Evolutionary conservation across 139 green algal species (phyloP).

Genomic region (Pseudopediastrum boryanum): DNA sequence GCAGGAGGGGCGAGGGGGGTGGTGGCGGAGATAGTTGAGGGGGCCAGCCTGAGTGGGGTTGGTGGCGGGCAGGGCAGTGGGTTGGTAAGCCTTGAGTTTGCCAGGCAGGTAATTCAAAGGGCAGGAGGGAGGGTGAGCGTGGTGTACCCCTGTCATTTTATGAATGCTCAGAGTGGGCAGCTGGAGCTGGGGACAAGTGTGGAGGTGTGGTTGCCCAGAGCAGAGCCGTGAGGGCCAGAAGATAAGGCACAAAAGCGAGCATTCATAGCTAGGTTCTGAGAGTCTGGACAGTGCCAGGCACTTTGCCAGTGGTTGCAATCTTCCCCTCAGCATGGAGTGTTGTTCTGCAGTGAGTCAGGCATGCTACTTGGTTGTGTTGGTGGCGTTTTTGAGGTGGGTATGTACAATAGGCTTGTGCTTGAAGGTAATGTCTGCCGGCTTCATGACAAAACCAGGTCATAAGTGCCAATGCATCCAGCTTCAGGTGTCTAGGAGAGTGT

Average conservation of each 20-base stretch:
- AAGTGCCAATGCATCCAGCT: no score
- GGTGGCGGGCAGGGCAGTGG: constrained; percentile 3
- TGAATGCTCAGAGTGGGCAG: constrained; percentile 41
- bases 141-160: constrained; percentile 39
- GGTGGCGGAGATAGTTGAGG: not conserved
- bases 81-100: constrained; percentile 43
- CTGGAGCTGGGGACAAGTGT: constrained; percentile 45
- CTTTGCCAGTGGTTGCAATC: no score
- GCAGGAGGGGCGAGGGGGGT: not conserved
- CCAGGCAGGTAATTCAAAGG: constrained; percentile 25
- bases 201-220: constrained; percentile 45
- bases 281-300: no score
- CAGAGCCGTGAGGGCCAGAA: not conserved
- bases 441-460: no score
- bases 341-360: no score
- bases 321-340: no score
- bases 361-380: no score
- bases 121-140: constrained; percentile 41
- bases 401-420: no score
- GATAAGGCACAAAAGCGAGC: not conserved
- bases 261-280: no score
- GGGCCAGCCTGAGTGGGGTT: not conserved
- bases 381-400: no score
- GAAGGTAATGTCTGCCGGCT: no score
- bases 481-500: no score